phyloP scores from a whole-genome alignment of 768 basidiomycete species.

The Paxillus ammoniavirescens region DNA sequence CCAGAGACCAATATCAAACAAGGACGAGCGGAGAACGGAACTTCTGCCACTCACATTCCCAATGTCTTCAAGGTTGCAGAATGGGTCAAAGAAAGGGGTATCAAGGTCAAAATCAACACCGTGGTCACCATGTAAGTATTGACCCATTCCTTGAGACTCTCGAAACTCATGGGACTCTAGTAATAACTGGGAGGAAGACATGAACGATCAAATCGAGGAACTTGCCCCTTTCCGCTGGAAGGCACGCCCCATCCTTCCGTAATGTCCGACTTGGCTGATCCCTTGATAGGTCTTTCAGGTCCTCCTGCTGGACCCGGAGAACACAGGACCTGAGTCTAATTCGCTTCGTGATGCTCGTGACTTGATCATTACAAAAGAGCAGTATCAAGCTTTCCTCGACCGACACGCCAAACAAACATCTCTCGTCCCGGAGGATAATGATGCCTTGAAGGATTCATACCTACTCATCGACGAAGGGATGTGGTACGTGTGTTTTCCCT shows the following conservation, averaged over 20 bases:
- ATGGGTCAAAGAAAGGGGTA: constrained; percentile 28
- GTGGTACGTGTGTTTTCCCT: constrained; percentile 21
- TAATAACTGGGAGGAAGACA: constrained; percentile 35
- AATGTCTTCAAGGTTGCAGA: constrained; percentile 30
- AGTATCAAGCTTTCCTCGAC: constrained; percentile 34
- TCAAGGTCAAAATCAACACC: constrained; percentile 33
- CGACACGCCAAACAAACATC: constrained; percentile 25
- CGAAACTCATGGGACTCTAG: constrained; percentile 9
- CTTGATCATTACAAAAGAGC: constrained; percentile 29
- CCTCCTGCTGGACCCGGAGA: constrained; percentile 19
- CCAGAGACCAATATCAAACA: constrained; percentile 29
- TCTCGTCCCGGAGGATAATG: constrained; percentile 38
- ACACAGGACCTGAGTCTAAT: constrained; percentile 20
- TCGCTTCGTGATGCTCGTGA: constrained; percentile 28
- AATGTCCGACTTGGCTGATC: too few species aligned
- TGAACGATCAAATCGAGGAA: constrained; percentile 22
- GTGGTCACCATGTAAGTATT: constrained; percentile 26
- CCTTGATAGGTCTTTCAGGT: constrained; percentile 31
- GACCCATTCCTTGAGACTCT: background rate
- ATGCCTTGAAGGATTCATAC: constrained; percentile 39
- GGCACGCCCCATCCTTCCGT: too few species aligned
- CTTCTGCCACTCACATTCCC: constrained; percentile 22
- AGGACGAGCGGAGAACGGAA: constrained; percentile 29
- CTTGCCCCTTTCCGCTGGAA: too few species aligned
- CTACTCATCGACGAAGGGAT: constrained; percentile 37